Evolutionary conservation across 192 early-diverging fungal species (phyloP).

Genomic region (Coemansia sp.): DNA sequence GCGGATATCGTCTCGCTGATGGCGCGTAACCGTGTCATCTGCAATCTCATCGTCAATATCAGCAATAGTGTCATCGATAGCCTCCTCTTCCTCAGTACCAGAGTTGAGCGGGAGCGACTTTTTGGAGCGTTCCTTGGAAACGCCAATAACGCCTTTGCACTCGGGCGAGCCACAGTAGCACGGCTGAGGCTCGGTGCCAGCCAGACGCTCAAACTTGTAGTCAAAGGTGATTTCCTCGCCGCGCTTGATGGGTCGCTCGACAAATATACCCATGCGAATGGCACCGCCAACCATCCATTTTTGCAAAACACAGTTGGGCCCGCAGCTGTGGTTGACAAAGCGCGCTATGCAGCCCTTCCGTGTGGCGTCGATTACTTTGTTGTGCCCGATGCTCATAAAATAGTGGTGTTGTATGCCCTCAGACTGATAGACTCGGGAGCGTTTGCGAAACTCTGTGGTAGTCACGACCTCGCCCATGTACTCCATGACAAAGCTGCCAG

Average conservation of each 20-base stretch:
- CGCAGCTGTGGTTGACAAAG: slow-evolving; percentile 98
- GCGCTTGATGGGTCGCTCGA: slow-evolving; percentile 69
- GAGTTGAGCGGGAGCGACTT: slow-evolving; percentile 2
- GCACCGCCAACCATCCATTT: slow-evolving; percentile 96
- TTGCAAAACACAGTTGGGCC: slow-evolving; percentile 91
- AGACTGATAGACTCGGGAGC: slow-evolving; percentile 79
- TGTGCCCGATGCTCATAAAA: slow-evolving; percentile 94
- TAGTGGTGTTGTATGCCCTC: slow-evolving; percentile 93
- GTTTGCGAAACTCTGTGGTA: slow-evolving; percentile 76
- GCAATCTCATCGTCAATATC: slow-evolving; percentile 63
- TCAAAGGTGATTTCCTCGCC: slow-evolving; percentile 97
- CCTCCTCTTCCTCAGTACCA: slow-evolving; percentile 29
- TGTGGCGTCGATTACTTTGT: slow-evolving; percentile 96
- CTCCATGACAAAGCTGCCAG: slow-evolving; percentile 94
- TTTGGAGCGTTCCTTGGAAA: slow-evolving; percentile 62
- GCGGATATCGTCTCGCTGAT: slow-evolving; percentile 60
- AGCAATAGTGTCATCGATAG: slow-evolving; percentile 58
- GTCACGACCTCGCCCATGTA: slow-evolving; percentile 97
- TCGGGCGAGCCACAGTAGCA: slow-evolving; percentile 90
- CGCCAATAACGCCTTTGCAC: slow-evolving; percentile 93
- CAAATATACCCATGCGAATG: slow-evolving; percentile 96
- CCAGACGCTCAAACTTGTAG: slow-evolving; percentile 93
- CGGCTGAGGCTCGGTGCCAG: slow-evolving; percentile 80
- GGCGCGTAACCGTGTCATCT: slow-evolving; percentile 58
- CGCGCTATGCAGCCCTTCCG: slow-evolving; percentile 90